Conservation (phyloP, 306 rosid genomes). For the Cucurbita pepo region DNA sequence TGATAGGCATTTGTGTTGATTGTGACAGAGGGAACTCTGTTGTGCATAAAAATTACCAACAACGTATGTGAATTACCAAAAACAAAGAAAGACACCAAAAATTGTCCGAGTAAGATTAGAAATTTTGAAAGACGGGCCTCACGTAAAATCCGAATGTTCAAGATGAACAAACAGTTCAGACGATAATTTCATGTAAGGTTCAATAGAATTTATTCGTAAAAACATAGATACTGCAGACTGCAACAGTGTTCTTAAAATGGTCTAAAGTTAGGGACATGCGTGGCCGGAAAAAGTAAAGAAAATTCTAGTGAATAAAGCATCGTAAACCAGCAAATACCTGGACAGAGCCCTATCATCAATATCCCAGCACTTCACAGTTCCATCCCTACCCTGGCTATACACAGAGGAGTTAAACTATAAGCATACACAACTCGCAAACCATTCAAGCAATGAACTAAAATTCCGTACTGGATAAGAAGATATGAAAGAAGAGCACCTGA, state of each 20-base stretch:
- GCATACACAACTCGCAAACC: slow-evolving; percentile 3
- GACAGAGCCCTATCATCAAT: slow-evolving; percentile 51
- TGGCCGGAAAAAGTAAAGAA: background rate
- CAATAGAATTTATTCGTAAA: background rate
- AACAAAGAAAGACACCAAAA: background rate
- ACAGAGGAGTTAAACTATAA: background rate
- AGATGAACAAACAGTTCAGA: background rate
- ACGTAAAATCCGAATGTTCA: background rate
- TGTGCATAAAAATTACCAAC: background rate
- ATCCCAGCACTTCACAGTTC: slow-evolving; percentile 85
- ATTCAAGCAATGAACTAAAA: background rate
- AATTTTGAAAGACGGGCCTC: background rate
- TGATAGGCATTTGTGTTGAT: slow-evolving; percentile 67
- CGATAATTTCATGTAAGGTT: background rate
- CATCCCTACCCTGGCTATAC: slow-evolving; percentile 96
- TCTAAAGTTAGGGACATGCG: background rate
- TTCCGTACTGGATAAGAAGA: background rate
- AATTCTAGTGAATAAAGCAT: background rate
- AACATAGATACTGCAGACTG: background rate
- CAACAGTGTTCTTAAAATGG: background rate
- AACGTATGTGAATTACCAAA: background rate
- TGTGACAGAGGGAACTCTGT: slow-evolving; percentile 54
- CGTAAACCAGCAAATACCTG: slow-evolving; percentile 25
- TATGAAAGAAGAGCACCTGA: slow-evolving; percentile 34
- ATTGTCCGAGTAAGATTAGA: background rate